Conservation (phyloP, 1,284 basidiomycete genomes). For the Tilletia indica region DNA sequence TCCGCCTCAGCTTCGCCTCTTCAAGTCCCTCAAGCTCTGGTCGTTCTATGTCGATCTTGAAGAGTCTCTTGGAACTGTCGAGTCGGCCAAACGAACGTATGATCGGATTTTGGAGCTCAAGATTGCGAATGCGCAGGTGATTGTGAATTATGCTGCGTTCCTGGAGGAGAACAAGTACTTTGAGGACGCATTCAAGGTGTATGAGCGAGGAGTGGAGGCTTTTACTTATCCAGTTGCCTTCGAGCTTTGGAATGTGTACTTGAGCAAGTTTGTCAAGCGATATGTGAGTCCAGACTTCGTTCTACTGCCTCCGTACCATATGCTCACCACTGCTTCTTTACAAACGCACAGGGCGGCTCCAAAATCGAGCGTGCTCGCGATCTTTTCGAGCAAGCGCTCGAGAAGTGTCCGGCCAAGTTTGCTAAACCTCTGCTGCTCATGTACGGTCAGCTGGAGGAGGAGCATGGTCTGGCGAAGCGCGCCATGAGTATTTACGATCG, state of each 20-base stretch:
- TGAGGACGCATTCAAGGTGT: conserved; percentile 98
- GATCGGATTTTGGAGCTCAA: conserved; percentile 95
- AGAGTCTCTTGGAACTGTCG: conserved; percentile 90
- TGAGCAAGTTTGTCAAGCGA: conserved; percentile 94
- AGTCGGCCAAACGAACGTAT: conserved; percentile 87
- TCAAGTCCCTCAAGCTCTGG: conserved; percentile 98
- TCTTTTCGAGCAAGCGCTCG: conserved; percentile 94
- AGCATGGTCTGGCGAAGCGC: conserved; percentile 88
- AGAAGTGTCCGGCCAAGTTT: conserved; percentile 90
- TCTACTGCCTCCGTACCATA: neutral
- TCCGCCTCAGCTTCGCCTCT: conserved; percentile 81
- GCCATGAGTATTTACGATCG: conserved; percentile 96
- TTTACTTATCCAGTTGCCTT: conserved; percentile 98
- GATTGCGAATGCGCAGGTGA: conserved; percentile 92
- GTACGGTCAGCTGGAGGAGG: conserved; percentile 93
- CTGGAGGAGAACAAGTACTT: conserved; percentile 97
- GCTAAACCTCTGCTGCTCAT: conserved; percentile 93
- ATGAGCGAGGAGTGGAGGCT: conserved; percentile 93
- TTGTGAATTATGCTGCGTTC: conserved; percentile 95
- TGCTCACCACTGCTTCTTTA: neutral
- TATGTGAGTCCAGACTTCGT: conserved; percentile 79
- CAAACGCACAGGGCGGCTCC: conserved; percentile 68
- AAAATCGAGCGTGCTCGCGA: conserved; percentile 94
- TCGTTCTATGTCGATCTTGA: conserved; percentile 97
- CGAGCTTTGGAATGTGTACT: conserved; percentile 98